phyloP scores from a whole-genome alignment of 768 basidiomycete genomes.

The Xerocomellus chrysenteron region DNA sequence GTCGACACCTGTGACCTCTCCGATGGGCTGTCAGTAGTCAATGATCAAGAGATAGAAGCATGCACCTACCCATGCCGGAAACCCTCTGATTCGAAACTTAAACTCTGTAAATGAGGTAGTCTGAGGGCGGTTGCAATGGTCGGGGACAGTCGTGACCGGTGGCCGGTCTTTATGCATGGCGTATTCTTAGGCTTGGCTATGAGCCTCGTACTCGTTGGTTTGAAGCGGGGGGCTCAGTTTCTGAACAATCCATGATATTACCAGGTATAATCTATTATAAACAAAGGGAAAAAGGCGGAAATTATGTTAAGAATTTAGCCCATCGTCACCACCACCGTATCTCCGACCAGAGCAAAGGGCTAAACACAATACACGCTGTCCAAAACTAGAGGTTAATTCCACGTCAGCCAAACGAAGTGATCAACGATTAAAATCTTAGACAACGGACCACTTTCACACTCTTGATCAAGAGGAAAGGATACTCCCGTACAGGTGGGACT shows the following conservation, averaged over 20 bases:
- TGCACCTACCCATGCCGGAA: too few species aligned
- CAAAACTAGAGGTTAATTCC: slow-evolving; percentile 61
- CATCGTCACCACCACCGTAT: slow-evolving; percentile 63
- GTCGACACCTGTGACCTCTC: too few species aligned
- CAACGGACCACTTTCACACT: slow-evolving; percentile 69
- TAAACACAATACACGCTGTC: slow-evolving; percentile 87
- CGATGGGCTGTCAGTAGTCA: too few species aligned
- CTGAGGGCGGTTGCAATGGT: too few species aligned
- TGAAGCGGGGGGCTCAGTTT: too few species aligned
- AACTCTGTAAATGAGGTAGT: too few species aligned
- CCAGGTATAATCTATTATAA: slow-evolving; percentile 8
- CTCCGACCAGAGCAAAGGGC: slow-evolving; percentile 87
- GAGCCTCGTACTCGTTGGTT: too few species aligned
- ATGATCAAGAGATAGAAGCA: too few species aligned
- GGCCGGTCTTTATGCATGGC: too few species aligned
- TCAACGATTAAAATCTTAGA: background rate
- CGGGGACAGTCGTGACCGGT: too few species aligned
- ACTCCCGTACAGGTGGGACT: slow-evolving; percentile 54
- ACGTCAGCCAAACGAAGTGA: background rate
- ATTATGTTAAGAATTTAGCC: background rate
- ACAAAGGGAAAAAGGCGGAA: background rate
- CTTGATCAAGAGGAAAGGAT: slow-evolving; percentile 64
- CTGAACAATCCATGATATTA: background rate
- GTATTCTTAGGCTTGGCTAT: too few species aligned
- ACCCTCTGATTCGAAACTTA: too few species aligned